Percentiles rank a stretch among this genome's conserved stretches.
Conservation (phyloP, 768 basidiomycete genomes). For the Chiua virens region DNA sequence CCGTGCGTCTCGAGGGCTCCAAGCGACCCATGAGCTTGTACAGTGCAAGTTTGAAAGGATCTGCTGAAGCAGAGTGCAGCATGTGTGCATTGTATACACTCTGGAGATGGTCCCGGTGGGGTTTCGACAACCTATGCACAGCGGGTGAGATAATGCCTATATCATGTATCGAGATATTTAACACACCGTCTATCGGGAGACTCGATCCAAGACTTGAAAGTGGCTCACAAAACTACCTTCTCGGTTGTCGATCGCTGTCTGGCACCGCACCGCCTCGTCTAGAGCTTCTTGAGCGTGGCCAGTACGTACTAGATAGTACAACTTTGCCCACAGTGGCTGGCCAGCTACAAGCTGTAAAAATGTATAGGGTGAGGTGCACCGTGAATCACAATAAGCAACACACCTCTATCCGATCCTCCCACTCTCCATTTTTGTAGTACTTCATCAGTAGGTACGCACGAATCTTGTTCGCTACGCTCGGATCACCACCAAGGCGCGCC, state of each 20-base stretch:
- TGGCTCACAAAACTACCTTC: slow-evolving; percentile 83
- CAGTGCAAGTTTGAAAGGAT: slow-evolving; percentile 94
- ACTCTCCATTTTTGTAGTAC: slow-evolving; percentile 77
- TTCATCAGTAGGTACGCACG: slow-evolving; percentile 82
- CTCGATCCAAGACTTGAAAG: slow-evolving; percentile 81
- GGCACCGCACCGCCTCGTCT: slow-evolving; percentile 67
- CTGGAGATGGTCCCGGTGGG: slow-evolving; percentile 78
- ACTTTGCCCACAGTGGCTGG: slow-evolving; percentile 88
- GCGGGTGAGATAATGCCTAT: slow-evolving; percentile 2
- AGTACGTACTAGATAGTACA: slow-evolving; percentile 90
- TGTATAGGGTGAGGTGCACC: slow-evolving; percentile 1
- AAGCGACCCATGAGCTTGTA: slow-evolving; percentile 95
- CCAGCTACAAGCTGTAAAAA: slow-evolving; percentile 72
- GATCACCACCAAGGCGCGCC: slow-evolving; percentile 88
- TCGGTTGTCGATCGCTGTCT: slow-evolving; percentile 68
- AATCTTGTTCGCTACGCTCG: slow-evolving; percentile 85
- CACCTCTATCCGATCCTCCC: slow-evolving; percentile 89
- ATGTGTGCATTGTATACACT: slow-evolving; percentile 84
- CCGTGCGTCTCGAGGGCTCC: slow-evolving; percentile 76
- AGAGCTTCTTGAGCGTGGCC: slow-evolving; percentile 83
- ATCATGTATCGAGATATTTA: background rate
- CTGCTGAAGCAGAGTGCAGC: slow-evolving; percentile 81
- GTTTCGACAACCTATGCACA: slow-evolving; percentile 58
- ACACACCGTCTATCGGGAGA: slow-evolving; percentile 74
- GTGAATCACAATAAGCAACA: slow-evolving; percentile 15